Percentiles rank a stretch among this genome's conserved stretches.
These are phyloP conservation scores for Solanum virginianum DNA, from an alignment of 257 asterid genomes.

Conservation along the genomic window DNA sequence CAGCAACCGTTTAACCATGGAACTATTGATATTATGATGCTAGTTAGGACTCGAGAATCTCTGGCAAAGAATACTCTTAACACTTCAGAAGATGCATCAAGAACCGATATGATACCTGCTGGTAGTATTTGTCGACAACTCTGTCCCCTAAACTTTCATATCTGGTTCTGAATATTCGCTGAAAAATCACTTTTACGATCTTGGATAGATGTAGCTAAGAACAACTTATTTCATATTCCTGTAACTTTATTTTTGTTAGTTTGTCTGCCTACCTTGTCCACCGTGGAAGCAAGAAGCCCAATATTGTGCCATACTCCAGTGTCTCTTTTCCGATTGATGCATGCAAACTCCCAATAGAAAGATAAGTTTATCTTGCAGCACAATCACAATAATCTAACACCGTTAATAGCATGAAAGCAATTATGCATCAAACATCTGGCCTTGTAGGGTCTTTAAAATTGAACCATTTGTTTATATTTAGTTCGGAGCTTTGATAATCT, in stretches of 20 bases:
- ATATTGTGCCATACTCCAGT: not conserved
- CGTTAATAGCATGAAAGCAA: not conserved
- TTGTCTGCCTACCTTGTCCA: not conserved
- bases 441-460: slow-evolving; percentile 9
- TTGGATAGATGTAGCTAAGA: not conserved
- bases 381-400: not conserved
- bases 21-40: not conserved
- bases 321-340: not conserved
- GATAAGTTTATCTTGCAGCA: not conserved
- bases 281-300: not conserved
- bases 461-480: slow-evolving; percentile 37
- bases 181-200: not conserved
- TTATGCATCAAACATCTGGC: not conserved
- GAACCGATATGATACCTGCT: not conserved
- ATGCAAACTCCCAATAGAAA: not conserved
- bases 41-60: not conserved
- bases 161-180: not conserved
- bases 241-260: not conserved
- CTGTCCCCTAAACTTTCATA: not conserved
- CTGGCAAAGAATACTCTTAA: not conserved
- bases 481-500: slow-evolving; percentile 46
- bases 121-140: not conserved
- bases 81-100: not conserved
- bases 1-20: not conserved
- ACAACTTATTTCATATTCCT: not conserved